A percentile compares a stretch with the other conserved stretches of the same genome.
These are phyloP conservation scores for Rutstroemia sp. DNA, from an alignment of 2,329 filamentous ascomycete species.

Conservation along the genomic window DNA sequence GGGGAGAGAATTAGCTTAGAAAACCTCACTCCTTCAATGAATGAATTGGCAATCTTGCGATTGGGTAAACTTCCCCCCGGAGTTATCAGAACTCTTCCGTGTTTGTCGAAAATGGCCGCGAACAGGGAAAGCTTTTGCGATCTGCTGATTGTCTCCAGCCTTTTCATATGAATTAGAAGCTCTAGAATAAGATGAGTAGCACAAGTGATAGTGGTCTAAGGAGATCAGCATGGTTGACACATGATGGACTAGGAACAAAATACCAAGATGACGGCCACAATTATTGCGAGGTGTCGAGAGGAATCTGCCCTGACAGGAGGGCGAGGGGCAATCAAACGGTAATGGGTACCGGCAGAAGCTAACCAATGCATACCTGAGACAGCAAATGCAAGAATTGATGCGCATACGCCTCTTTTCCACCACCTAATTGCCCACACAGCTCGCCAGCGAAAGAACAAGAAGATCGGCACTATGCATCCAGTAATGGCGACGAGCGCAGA, in stretches of 20 bases:
- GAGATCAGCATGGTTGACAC: neutral
- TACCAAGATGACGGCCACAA: constrained; percentile 22
- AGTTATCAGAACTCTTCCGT: constrained; percentile 61
- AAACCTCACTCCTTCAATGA: constrained; percentile 52
- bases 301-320: constrained; percentile 13
- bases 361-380: constrained; percentile 88
- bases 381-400: constrained; percentile 60
- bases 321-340: constrained; percentile 46
- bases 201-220: constrained; percentile 54
- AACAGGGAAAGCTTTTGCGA: constrained; percentile 48
- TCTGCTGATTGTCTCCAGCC: constrained; percentile 27
- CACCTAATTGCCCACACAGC: constrained; percentile 70
- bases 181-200: constrained; percentile 47
- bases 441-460: constrained; percentile 69
- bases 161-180: constrained; percentile 38
- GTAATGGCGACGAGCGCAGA: constrained; percentile 65
- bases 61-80: constrained; percentile 62
- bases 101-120: constrained; percentile 58
- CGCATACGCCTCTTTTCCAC: constrained; percentile 65
- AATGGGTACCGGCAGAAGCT: constrained; percentile 63
- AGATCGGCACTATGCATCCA: constrained; percentile 62
- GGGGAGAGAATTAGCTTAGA: neutral
- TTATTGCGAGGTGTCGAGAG: constrained; percentile 8
- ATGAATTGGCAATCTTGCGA: constrained; percentile 72
- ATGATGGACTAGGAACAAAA: neutral